Percentiles rank a stretch among this genome's conserved stretches.
phyloP scores from a whole-genome alignment of 768 basidiomycete genomes.

The Sarcodon sp. region DNA sequence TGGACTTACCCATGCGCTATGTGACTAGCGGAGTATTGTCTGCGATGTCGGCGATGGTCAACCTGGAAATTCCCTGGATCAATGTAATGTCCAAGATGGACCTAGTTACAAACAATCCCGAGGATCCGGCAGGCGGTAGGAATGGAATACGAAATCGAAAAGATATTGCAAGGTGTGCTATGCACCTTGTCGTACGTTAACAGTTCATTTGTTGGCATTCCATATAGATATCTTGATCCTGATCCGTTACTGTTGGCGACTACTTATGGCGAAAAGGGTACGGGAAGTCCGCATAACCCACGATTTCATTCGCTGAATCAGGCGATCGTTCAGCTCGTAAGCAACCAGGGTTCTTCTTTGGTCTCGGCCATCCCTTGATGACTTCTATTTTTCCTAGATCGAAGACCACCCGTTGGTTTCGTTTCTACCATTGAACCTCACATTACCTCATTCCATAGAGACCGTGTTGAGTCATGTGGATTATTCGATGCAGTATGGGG shows the following conservation, averaged over 20 bases:
- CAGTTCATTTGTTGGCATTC: neutral
- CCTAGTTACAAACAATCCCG: slow-evolving; percentile 58
- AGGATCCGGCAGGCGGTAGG: slow-evolving; percentile 47
- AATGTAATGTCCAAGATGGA: slow-evolving; percentile 99
- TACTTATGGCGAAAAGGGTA: slow-evolving; percentile 34
- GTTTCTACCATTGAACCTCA: slow-evolving; percentile 89
- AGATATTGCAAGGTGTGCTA: slow-evolving; percentile 69
- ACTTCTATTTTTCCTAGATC: slow-evolving; percentile 41
- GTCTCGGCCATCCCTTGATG: neutral
- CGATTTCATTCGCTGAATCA: slow-evolving; percentile 90
- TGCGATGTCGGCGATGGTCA: slow-evolving; percentile 99
- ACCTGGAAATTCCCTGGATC: slow-evolving; percentile 92
- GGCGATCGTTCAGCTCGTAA: slow-evolving; percentile 88
- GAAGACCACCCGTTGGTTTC: slow-evolving; percentile 97
- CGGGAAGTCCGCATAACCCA: slow-evolving; percentile 46
- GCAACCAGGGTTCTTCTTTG: slow-evolving; percentile 13
- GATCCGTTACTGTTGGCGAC: slow-evolving; percentile 79
- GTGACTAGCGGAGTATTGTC: slow-evolving; percentile 73
- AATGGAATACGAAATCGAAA: slow-evolving; percentile 63
- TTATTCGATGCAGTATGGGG: slow-evolving; percentile 97
- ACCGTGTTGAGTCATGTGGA: slow-evolving; percentile 92
- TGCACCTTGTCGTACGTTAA: neutral
- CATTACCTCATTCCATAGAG: slow-evolving; percentile 80
- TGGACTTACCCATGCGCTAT: neutral
- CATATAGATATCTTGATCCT: slow-evolving; percentile 73